Percentiles rank a stretch among this genome's conserved stretches.
phyloP scores from a whole-genome alignment of 176 grass and related monocot species.

The Guadua angustifolia region DNA sequence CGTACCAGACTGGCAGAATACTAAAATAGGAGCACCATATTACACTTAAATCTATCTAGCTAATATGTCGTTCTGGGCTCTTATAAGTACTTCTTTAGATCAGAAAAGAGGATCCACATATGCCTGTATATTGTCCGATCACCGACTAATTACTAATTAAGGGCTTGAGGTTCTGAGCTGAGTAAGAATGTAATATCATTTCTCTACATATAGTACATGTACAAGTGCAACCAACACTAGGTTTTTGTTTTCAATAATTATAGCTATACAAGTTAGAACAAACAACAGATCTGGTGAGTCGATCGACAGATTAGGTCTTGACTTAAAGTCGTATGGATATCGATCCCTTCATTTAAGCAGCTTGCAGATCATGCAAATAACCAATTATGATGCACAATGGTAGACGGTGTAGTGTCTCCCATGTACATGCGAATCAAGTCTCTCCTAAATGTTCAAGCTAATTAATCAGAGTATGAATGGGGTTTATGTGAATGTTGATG shows the following conservation, averaged over 20 bases:
- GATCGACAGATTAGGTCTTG: not conserved
- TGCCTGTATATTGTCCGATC: not conserved
- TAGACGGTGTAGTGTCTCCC: not conserved
- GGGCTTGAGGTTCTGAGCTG: not conserved
- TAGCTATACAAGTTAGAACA: not conserved
- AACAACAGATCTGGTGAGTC: not conserved
- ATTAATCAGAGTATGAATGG: not conserved
- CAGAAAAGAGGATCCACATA: not conserved
- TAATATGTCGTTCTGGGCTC: not conserved
- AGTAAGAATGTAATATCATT: not conserved
- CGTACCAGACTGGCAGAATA: not conserved
- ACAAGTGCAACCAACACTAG: not conserved
- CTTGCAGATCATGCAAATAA: not conserved
- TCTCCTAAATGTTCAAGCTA: constrained; percentile 1
- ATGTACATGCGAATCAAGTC: not conserved
- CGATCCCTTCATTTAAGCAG: not conserved
- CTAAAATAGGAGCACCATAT: not conserved
- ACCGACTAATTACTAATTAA: not conserved
- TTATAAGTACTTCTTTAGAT: not conserved
- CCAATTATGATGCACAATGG: no score
- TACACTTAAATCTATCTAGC: not conserved
- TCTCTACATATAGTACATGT: not conserved
- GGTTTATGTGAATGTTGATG: not conserved
- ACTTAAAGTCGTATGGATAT: not conserved
- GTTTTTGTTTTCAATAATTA: not conserved